Evolutionary conservation across 192 early-diverging fungal species (phyloP).

Genomic region (Geranomyces variabilis): DNA sequence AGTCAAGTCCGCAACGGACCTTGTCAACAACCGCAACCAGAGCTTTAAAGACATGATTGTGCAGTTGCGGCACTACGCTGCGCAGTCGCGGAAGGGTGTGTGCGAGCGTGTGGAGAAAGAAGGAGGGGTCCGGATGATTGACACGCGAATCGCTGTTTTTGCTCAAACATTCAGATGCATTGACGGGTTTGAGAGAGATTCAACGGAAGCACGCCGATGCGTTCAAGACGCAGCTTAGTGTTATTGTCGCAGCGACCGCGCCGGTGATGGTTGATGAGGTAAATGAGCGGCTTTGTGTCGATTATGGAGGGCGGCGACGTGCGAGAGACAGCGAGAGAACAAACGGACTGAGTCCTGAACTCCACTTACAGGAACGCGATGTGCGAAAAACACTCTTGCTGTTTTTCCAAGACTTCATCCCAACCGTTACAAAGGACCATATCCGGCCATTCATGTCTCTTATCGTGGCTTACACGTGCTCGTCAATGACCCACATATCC

Average conservation of each 20-base stretch:
- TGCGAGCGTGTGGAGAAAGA: not conserved
- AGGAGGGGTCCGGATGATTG: no score
- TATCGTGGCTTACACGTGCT: slow-evolving; percentile 78
- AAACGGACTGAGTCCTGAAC: no score
- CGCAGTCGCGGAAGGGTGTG: slow-evolving; percentile 46
- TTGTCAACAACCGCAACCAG: slow-evolving; percentile 77
- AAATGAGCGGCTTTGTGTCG: no score
- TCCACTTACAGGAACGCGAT: slow-evolving; percentile 25
- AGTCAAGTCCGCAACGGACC: slow-evolving; percentile 67
- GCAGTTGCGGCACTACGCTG: slow-evolving; percentile 79
- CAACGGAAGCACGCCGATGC: slow-evolving; percentile 1
- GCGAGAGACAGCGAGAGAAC: no score
- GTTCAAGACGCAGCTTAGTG: slow-evolving; percentile 2
- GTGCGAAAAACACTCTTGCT: slow-evolving; percentile 33
- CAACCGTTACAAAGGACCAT: slow-evolving; percentile 48
- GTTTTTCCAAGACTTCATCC: slow-evolving; percentile 23
- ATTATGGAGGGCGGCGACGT: no score
- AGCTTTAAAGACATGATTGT: slow-evolving; percentile 74
- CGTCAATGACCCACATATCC: slow-evolving; percentile 86
- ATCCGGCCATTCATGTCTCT: slow-evolving; percentile 79
- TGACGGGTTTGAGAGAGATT: not conserved
- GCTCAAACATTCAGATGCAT: slow-evolving; percentile 10
- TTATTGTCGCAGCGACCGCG: not conserved
- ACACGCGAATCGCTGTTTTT: no score
- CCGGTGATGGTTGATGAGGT: slow-evolving; percentile 12